Evolutionary conservation across 192 early-diverging fungal species (phyloP).

Genomic region (Coemansia sp.): DNA sequence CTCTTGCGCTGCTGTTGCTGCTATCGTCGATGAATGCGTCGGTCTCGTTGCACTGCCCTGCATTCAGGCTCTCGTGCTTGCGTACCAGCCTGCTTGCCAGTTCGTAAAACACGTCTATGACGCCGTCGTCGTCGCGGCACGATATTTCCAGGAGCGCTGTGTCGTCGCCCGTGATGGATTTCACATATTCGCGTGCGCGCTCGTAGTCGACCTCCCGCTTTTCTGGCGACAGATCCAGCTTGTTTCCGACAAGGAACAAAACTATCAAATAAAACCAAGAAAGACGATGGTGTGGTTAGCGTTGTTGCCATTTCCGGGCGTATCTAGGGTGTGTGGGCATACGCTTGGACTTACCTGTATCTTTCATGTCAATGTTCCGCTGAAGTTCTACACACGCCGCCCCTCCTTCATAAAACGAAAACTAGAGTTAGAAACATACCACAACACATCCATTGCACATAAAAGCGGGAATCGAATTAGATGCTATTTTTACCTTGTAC

Average conservation of each 20-base stretch:
- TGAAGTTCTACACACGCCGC: constrained; percentile 54
- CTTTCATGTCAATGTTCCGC: constrained; percentile 65
- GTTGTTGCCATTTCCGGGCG: neutral
- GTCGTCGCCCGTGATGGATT: constrained; percentile 61
- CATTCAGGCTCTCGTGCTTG: constrained; percentile 15
- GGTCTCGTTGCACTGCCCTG: constrained; percentile 17
- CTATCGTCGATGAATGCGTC: constrained; percentile 17
- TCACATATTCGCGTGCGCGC: constrained; percentile 63
- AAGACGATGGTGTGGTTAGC: no score
- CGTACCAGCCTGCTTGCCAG: constrained; percentile 40
- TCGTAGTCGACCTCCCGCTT: constrained; percentile 60
- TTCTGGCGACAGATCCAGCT: constrained; percentile 64
- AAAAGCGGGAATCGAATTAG: no score
- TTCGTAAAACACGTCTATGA: constrained; percentile 49
- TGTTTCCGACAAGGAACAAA: constrained; percentile 71
- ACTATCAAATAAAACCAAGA: constrained; percentile 39
- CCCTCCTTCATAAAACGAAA: neutral
- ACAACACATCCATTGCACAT: neutral
- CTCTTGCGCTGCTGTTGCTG: constrained; percentile 13
- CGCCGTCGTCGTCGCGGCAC: constrained; percentile 70
- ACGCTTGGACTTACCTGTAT: constrained; percentile 50
- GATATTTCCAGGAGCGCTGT: constrained; percentile 68
- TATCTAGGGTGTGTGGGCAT: neutral
- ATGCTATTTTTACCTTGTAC: constrained; percentile 41
- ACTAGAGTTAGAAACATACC: neutral